Evolutionary conservation across 345 rosid species (phyloP), one percentile per base, ranked within the genome.

Genomic region (Lepidium sativum): DNA sequence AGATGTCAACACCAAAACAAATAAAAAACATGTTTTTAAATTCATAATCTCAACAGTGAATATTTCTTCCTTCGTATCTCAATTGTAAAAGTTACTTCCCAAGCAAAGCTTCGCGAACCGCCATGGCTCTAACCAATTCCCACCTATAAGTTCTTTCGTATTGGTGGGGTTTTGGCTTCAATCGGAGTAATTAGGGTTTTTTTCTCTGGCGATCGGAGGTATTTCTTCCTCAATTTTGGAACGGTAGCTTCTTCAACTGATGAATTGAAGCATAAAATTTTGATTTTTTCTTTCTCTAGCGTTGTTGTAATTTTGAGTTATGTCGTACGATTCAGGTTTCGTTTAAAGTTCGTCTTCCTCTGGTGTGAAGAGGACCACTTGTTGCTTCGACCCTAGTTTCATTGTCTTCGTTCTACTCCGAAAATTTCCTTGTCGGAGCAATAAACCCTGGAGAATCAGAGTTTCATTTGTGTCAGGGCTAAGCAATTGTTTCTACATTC

Each of bases 381-480:
- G 15, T 43, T 61, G 54, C 54, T 69, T 51, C 45, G 20, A 68
- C 52, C 50, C 41, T 51, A 56, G 43, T 51, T 17, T 54, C 42
- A 35, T 18, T 41, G 41, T 70, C 49, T 15, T 54, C 56, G 54
- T 56, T 48, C 3, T 33, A 25, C 50, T 68, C 23, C 18, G 27
- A 33, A 4, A 13, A 12, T 20, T 50, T 33, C 33, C 18, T 40
- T 20, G 9, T 16, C 9, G 49, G 65, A 44, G 71, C 68, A 69
- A 65, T 76, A 74, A 82, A 65, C 83, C 21, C 84, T 85, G 89
- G 89, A 86, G 81, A 72, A 80, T 71, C 79, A 74, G 65, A 73
- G 75, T 60, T 81, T 20, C 1, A 20, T 20, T 2, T 20, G 75
- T 80, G 50, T 79, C 80, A 44, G 69, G 86, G 73, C 78, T 83